Conservation (phyloP, 371 early-diverging fungal genomes). For the Mortierella sp. region DNA sequence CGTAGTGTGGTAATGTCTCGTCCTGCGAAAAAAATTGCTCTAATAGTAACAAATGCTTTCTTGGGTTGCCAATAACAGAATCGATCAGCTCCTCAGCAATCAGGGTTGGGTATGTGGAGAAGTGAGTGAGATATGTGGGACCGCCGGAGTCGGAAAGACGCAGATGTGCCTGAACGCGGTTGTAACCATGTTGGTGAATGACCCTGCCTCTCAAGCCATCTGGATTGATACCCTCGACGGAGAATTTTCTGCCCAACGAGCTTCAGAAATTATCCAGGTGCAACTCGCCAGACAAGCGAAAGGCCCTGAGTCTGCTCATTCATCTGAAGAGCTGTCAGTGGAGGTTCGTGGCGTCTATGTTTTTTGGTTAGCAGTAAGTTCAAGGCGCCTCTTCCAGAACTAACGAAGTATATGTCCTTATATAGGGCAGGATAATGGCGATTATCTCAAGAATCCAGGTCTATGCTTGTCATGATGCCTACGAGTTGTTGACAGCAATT, state of each 20-base stretch:
- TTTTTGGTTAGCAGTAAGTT: neutral
- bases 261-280: slow-evolving; percentile 9
- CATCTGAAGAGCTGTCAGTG: neutral
- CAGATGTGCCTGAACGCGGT: slow-evolving; percentile 30
- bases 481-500: slow-evolving; percentile 18
- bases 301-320: no score
- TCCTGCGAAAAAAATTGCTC: neutral
- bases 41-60: neutral
- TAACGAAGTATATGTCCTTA: neutral
- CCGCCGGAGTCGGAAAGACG: slow-evolving; percentile 28
- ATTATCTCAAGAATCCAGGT: slow-evolving; percentile 36
- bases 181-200: slow-evolving; percentile 14
- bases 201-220: slow-evolving; percentile 16
- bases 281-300: neutral
- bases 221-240: slow-evolving; percentile 46
- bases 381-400: no score
- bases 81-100: slow-evolving; percentile 36
- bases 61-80: neutral
- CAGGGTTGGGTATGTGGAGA: slow-evolving; percentile 34
- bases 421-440: slow-evolving; percentile 6
- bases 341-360: neutral
- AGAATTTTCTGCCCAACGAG: slow-evolving; percentile 30
- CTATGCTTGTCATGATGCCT: slow-evolving; percentile 27
- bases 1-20: neutral
- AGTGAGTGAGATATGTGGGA: slow-evolving; percentile 42